Evolutionary conservation across 805 yeast species (phyloP), one percentile per base, ranked within the genome.

Genomic region (Danielia reshetovae): DNA sequence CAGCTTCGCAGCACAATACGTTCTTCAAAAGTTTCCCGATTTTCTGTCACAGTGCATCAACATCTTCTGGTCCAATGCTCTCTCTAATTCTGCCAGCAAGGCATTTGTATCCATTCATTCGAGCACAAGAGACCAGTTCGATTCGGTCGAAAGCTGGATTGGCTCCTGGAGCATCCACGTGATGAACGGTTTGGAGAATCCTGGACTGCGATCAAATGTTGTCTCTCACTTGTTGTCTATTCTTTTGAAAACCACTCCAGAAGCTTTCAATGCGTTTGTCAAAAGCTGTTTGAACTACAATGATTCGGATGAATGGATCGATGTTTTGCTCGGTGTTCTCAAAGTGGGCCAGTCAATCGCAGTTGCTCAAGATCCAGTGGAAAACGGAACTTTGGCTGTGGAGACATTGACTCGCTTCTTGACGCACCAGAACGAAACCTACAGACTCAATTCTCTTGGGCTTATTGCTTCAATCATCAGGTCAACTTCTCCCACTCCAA

Each of bases 21-120:
- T 86, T 7, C 33, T 80, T 2, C 43, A 51, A 1, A 35, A 54
- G 4, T 68, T 68, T 23, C 78, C 83, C 1, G 28, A 44, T 1
- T 77, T 83, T 39, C 56, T 77, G 3, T 45, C 45, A 3, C 59
- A 59, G 7, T 69, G 83, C n/a, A 50, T 83, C 10, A 46, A 59
- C 2, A 55, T 68, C 12, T 77, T 83, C 61, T 59, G 64, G 43
- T 67, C 79, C 1, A 77, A 74, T 44, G 73, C 86, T 0, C 53
- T 86, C 36, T 81, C 93, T 0, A 83, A 77, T 40, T 72, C 81
- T 3, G 67, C 78, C 13, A 79, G 84, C n/a, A 81, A 77, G 48
- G 67, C 79, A 12, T 37, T 81, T 1, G 63, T 64, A 5, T 49
- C 70, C 0, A 39, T 48, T 41, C 63, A 33, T 40, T 40, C 42